Conservation (phyloP, 2,329 filamentous ascomycete genomes). For the Nakataea oryzae region DNA sequence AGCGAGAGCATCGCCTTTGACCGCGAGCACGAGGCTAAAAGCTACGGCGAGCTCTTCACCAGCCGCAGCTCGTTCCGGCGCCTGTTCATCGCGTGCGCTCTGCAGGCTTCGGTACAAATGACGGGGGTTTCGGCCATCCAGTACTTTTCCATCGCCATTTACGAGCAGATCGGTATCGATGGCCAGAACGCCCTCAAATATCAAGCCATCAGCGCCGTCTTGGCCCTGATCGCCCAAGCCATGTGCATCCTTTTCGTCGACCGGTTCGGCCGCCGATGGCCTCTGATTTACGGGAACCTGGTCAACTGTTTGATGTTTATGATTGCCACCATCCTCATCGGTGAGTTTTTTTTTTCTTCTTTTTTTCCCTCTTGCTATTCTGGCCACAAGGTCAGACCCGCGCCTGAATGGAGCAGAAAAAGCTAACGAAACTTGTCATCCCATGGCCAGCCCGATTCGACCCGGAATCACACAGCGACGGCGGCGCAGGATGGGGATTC, state of each 20-base stretch:
- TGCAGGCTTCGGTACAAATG: conserved; percentile 67
- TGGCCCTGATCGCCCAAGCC: conserved; percentile 58
- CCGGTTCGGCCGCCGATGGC: conserved; percentile 58
- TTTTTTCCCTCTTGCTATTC: no score
- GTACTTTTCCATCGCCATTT: conserved; percentile 62
- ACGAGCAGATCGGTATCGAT: conserved; percentile 57
- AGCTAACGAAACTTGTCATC: background rate
- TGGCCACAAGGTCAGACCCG: no score
- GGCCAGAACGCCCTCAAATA: conserved; percentile 59
- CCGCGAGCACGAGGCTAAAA: conserved; percentile 59
- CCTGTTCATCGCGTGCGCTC: conserved; percentile 56
- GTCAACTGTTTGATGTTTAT: conserved; percentile 64
- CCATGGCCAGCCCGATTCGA: conserved; percentile 39
- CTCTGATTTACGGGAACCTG: conserved; percentile 62
- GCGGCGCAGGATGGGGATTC: conserved; percentile 57
- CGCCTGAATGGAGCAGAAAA: no score
- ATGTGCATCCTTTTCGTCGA: conserved; percentile 62
- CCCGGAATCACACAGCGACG: conserved; percentile 38
- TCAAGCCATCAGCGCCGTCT: conserved; percentile 63
- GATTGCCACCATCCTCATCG: conserved; percentile 45
- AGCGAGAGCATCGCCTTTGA: conserved; percentile 54
- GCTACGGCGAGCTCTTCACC: conserved; percentile 58
- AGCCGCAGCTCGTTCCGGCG: conserved; percentile 58
- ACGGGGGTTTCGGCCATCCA: conserved; percentile 64
- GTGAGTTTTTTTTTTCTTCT: conserved; percentile 9